Evolutionary conservation across 495 filamentous ascomycete species (phyloP), one percentile per base, ranked within the genome.

Genomic region (Ramalina peruviana): DNA sequence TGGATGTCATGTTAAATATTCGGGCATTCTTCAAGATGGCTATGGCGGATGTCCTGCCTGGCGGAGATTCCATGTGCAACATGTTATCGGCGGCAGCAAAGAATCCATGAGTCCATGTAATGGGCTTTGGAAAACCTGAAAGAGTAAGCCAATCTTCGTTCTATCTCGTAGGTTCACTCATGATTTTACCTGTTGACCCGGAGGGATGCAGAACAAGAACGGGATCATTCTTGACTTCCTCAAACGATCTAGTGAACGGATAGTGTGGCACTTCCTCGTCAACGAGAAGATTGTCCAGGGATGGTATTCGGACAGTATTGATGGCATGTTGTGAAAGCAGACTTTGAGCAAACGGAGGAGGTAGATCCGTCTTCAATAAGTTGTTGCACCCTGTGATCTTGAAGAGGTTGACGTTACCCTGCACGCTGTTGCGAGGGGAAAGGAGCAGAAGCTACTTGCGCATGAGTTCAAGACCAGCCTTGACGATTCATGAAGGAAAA

Each of bases 31-130:
- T 20, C 19, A 20, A 20, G 19, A 20, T 20, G 19, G 19, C 57
- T 54, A 1, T 55, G 46, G 19, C 46, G 42, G 43, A 63, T 63
- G 38, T 59, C 52, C 42, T 54, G 62, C 25, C 52, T 40, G 7
- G 51, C 39, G 7, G 46, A 49, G 39, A 56, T 60, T 17, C 56
- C 57, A 25, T 59, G 57, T 16, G 61, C 55, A 6, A 52, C 51
- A 1, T 54, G 55, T 60, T 63, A 43, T 65, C 62, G 3, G 49
- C 52, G 17, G 57, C 54, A 7, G 63, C 62, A 12, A 56, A 57
- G 3, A 50, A 47, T 12, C 49, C 58, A 45, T 65, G 57, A 2
- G 57, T 62, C 33, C 53, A 53, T 41, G 43, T 37, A 26, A 65
- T 52, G 2, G 62, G 54, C 25, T 64, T 65, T 1, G 61, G 62